A percentile compares a stretch with the other conserved stretches of the same genome.
These are phyloP conservation scores for Ilex asprella DNA, from an alignment of 257 asterid genomes.

Conservation along the genomic window DNA sequence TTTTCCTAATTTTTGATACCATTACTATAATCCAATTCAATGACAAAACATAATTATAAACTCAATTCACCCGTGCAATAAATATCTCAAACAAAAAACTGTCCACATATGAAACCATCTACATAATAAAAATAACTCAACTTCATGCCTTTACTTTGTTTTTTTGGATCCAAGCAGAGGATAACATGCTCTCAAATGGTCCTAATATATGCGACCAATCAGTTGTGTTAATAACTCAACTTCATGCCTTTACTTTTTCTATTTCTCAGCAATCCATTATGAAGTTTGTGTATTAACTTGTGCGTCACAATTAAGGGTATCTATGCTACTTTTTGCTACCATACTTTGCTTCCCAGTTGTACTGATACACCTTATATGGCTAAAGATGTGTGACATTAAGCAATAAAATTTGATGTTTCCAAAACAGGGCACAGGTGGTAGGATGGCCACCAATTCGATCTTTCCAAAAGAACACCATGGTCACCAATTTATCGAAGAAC, in stretches of 20 bases:
- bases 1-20: too few relatives aligned
- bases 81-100: too few relatives aligned
- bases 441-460: slow-evolving; percentile 94
- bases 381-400: neutral
- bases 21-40: too few relatives aligned
- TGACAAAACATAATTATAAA: too few relatives aligned
- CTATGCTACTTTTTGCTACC: neutral
- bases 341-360: neutral
- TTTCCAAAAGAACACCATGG: slow-evolving; percentile 59
- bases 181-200: too few relatives aligned
- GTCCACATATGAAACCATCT: too few relatives aligned
- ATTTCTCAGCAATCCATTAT: neutral
- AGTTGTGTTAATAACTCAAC: too few relatives aligned
- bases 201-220: too few relatives aligned
- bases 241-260: neutral
- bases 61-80: too few relatives aligned
- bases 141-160: too few relatives aligned
- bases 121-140: too few relatives aligned
- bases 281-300: neutral
- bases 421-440: slow-evolving; percentile 68
- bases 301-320: neutral
- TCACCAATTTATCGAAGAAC: slow-evolving; percentile 37
- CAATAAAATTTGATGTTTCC: neutral
- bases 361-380: neutral
- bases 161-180: too few relatives aligned